These are phyloP conservation scores for Phylloporus gajari DNA, from an alignment of 1,284 basidiomycete species.

Conservation along the genomic window DNA sequence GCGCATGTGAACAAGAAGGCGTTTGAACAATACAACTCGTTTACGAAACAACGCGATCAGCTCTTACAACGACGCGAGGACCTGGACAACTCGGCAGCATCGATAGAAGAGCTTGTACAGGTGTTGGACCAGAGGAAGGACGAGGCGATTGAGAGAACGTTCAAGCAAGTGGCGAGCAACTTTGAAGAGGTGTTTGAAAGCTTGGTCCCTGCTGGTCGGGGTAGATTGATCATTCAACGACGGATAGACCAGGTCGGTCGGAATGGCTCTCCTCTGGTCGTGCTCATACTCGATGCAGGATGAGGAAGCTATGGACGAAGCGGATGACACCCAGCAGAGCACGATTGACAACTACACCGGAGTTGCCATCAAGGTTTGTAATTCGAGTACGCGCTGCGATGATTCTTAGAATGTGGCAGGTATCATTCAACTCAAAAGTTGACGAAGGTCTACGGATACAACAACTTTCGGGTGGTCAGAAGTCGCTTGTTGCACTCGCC, in stretches of 20 bases:
- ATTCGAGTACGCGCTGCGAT: background rate
- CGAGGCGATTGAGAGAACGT: conserved; percentile 97
- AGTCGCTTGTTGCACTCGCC: conserved; percentile 95
- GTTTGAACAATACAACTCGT: conserved; percentile 97
- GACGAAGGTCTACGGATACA: conserved; percentile 97
- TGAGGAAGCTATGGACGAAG: conserved; percentile 75
- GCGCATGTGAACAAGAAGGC: conserved; percentile 99
- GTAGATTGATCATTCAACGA: conserved; percentile 91
- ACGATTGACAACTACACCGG: conserved; percentile 96
- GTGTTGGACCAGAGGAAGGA: conserved; percentile 97
- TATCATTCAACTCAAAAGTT: conserved; percentile 98
- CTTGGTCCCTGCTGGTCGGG: conserved; percentile 94
- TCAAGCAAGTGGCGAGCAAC: conserved; percentile 96
- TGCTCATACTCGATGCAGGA: conserved; percentile 54
- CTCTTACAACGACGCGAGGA: conserved; percentile 88
- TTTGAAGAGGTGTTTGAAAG: conserved; percentile 98
- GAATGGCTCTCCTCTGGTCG: background rate
- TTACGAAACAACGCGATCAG: conserved; percentile 96
- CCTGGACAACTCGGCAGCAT: conserved; percentile 87
- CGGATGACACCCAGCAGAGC: conserved; percentile 75
- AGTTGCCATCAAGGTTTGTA: conserved; percentile 86
- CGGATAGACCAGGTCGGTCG: conserved; percentile 80
- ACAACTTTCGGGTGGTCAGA: conserved; percentile 97
- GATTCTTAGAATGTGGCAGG: conserved; percentile 55
- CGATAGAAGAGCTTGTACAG: conserved; percentile 95